Conservation (phyloP, 129 eudicot genomes). For the Cynara cardunculus region DNA sequence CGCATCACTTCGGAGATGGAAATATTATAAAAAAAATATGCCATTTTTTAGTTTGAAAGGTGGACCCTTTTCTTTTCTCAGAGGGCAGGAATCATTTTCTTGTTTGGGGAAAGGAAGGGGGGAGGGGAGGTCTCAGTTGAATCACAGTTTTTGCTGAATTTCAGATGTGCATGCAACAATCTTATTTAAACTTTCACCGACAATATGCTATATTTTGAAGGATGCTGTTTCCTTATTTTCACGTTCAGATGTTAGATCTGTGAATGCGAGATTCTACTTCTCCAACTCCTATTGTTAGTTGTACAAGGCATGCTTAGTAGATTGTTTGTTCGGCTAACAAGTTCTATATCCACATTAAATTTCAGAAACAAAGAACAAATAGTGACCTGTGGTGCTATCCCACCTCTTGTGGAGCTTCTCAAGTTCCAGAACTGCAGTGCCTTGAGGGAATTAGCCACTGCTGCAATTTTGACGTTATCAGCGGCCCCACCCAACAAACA, state of each 20-base stretch:
- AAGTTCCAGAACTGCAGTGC: slow-evolving; percentile 40
- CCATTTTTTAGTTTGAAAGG: background rate
- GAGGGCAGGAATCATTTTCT: too few relatives aligned
- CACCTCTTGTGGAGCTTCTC: slow-evolving; percentile 74
- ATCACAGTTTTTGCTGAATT: background rate
- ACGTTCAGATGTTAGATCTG: background rate
- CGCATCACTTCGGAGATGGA: background rate
- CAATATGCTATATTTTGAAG: background rate
- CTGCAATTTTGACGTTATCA: slow-evolving; percentile 68
- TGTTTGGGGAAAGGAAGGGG: background rate
- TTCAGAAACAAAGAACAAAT: slow-evolving; percentile 79
- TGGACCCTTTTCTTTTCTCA: too few relatives aligned
- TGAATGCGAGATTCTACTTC: background rate
- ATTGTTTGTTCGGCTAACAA: slow-evolving; percentile 6
- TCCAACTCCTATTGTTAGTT: background rate
- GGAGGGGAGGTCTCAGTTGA: background rate
- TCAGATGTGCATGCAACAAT: background rate
- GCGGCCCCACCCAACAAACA: slow-evolving; percentile 63
- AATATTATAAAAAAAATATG: too few relatives aligned
- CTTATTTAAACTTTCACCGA: background rate
- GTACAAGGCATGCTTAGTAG: background rate
- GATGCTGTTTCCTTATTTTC: background rate
- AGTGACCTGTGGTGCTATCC: slow-evolving; percentile 70
- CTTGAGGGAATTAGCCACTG: slow-evolving; percentile 65
- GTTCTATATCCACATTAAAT: background rate